Evolutionary conservation across 2,329 filamentous ascomycete genomes (phyloP), one percentile per base, ranked within the genome.

Genomic region (Paramyrothecium roridum): DNA sequence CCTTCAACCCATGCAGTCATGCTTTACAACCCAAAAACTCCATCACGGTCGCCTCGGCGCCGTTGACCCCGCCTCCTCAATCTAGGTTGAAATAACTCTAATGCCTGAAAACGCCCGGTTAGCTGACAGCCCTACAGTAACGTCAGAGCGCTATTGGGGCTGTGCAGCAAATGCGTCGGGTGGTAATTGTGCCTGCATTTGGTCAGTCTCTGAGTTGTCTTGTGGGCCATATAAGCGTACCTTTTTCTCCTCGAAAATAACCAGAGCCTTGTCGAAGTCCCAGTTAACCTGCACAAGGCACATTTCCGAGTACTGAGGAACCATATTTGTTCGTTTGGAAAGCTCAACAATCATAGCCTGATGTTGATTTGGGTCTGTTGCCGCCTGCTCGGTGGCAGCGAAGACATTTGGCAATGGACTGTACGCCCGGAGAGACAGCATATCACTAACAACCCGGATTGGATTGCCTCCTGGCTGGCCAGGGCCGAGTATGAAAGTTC

Each of bases 251-350:
- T 87, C 82, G 67, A 96, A 97, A 33, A 90, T 84, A 53, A 81
- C 76, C 61, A 93, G 74, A 2, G 93, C 93, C 61, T 83, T 82
- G 40, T 89, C 83, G 50, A 93, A 84, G 68, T 96, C 84, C 91
- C 92, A 98, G 40, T 81, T 83, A 55, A 88, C 90, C 56, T 92
- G 86, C 3, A 84, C 80, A 17, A 98, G 79, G 64, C 93, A 97
- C 78, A 96, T 83, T 62, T 87, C 83, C 1, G 92, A 89, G 69
- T 89, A 96, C 56, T 89, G 79, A 11, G 86, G 73, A 10, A 85
- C 95, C 86, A 99, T 91, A 55, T 86, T 85, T 1, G 93, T 96
- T 65, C 85, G 85, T 60, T 85, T 85, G 60, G 85, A 88, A 52
- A 97, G 80, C 67, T 95, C 87, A 20, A 85, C 76, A 67, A 96